Evolutionary conservation across 805 yeast species (phyloP), one percentile per base, ranked within the genome.

Genomic region (Sungouiella thailandica): DNA sequence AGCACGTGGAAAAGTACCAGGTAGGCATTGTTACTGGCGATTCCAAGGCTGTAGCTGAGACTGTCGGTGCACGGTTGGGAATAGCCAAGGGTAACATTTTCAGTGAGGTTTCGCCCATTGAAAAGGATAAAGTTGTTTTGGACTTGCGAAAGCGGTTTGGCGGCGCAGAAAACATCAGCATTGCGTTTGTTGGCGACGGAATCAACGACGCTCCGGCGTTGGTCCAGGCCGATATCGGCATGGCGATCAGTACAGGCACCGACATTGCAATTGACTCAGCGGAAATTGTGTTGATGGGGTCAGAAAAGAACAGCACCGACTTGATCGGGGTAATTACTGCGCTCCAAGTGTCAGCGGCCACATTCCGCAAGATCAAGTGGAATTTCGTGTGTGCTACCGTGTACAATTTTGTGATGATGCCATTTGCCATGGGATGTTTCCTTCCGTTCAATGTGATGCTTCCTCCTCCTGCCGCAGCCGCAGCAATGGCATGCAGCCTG

Each of bases 261-360:
- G 97, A 93, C 50, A 85, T 93, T 46, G 97, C 98, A 1, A 83
- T 93, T 46, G 96, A 89, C 46, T 85, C 96, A n/a, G 96, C 98
- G 0, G 96, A 88, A 57, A 74, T 93, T 24, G 96, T 93, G 13
- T 64, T 93, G 11, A 57, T 85, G 52, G 72, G 75, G 9, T 37
- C 32, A 3, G 41, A 41, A 5, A 54, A 49, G 5, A 38, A 36
- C n/a, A 48, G 50, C 16, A 50, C 34, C 25, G 68, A 54, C 35
- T 55, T 79, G 32, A 50, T 52, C 13, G 80, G 83, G 7, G 72
- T 83, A 4, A 57, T 70, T 17, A 67, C 76, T 36, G 83, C 89
- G 0, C 53, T 83, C 20, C 83, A 81, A 37, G 74, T 90, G 9
- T 78, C 95, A 0, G 63, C 68, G 28, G 71, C 69, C 22, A 87